Evolutionary conservation across 1,284 basidiomycete species (phyloP).

Genomic region (Heterobasidion occidentale): DNA sequence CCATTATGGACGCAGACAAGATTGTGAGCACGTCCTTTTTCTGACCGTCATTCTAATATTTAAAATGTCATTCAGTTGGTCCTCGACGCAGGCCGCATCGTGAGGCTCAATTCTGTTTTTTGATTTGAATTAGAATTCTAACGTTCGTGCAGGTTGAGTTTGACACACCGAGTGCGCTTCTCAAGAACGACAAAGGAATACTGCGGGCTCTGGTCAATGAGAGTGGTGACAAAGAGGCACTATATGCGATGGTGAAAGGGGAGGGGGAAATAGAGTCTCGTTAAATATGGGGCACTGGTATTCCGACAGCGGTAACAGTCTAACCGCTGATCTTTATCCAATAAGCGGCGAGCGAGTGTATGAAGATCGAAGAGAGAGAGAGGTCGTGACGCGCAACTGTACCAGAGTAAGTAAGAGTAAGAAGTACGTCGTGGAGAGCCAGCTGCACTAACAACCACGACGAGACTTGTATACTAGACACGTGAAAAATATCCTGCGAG

Average conservation of each 20-base stretch:
- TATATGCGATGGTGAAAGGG: conserved; percentile 34
- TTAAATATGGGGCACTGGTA: background rate
- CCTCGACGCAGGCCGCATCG: conserved; percentile 27
- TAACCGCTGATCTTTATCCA: too few relatives aligned
- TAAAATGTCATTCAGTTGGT: conserved; percentile 23
- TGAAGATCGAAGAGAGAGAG: too few relatives aligned
- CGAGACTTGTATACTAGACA: too few relatives aligned
- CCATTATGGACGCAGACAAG: conserved; percentile 55
- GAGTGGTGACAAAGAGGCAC: conserved; percentile 40
- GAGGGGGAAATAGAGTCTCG: background rate
- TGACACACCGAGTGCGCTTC: conserved; percentile 51
- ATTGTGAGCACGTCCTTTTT: conserved; percentile 18
- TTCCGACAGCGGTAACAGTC: too few relatives aligned
- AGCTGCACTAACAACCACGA: too few relatives aligned
- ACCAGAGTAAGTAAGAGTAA: too few relatives aligned
- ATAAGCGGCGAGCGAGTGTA: too few relatives aligned
- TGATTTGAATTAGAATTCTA: background rate
- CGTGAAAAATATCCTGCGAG: too few relatives aligned
- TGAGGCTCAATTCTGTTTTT: conserved; percentile 10
- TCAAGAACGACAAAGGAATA: conserved; percentile 40
- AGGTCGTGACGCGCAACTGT: too few relatives aligned
- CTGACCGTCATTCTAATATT: too few relatives aligned
- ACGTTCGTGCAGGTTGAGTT: conserved; percentile 38
- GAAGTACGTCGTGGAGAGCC: too few relatives aligned
- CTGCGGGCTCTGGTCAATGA: conserved; percentile 56